Evolutionary conservation across 441 rosid species (phyloP), one percentile per base, ranked within the genome.

Genomic region (Eutrema salsugineum): DNA sequence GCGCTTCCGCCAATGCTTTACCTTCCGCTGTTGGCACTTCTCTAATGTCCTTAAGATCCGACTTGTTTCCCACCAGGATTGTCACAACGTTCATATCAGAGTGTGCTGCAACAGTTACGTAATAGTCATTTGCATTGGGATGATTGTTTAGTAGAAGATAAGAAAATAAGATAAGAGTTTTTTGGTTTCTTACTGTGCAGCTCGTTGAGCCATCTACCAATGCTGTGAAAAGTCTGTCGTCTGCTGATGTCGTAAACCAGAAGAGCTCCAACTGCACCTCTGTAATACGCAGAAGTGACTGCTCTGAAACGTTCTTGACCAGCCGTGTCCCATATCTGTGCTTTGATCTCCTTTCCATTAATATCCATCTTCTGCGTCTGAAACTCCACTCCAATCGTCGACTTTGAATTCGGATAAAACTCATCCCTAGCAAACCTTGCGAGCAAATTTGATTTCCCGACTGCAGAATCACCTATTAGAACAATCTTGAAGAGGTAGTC

Each of bases 291-390:
- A 50, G 91, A 86, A 36, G 94, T 88, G 47, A 88, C 94, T 39
- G 94, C 94, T 73, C 94, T 82, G 72, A 88, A 86, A 60, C 94
- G 88, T 78, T 88, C 91, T 80, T 88, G 94, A 70, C 94, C 94
- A 2, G 94, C 94, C 14, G 91, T 88, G 72, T 88, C 94, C 94
- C 94, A 88, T 76, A 88, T 83, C 78, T 88, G 94, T 1, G 91
- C 89, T 76, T 88, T 88, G 70, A 86, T 68, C 82, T 86, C 94
- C 74, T 85, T 88, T 2, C 89, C 91, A 2, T 83, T 83, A 8
- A 86, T 83, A 75, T 83, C 89, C 70, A 88, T 77, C 79, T 86
- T 88, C 71, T 86, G 94, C 0, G 94, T 88, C 82, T 88, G 91
- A 77, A 88, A 88, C 81, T 88, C 94, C 22, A 88, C 94, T 71